Evolutionary conservation across 306 rosid genomes (phyloP).

Genomic region (Pyrus betulifolia): DNA sequence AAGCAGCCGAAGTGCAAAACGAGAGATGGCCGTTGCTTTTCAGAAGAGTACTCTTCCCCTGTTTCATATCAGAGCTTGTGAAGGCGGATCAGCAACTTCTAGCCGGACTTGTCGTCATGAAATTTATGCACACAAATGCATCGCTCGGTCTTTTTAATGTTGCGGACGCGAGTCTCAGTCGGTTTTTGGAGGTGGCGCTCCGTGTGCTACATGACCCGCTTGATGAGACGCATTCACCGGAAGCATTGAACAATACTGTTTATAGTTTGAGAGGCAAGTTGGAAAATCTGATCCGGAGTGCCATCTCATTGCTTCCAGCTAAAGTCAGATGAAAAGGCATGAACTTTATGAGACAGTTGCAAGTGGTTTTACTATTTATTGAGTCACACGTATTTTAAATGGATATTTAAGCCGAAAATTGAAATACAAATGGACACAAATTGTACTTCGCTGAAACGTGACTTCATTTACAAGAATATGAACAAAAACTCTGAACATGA

Average conservation of each 20-base stretch:
- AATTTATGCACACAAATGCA: slow-evolving; percentile 66
- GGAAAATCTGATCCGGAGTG: slow-evolving; percentile 41
- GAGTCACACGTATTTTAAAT: no score
- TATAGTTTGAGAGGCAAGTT: slow-evolving; percentile 45
- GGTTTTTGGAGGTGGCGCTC: slow-evolving; percentile 71
- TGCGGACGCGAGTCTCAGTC: slow-evolving; percentile 52
- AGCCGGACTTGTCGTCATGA: slow-evolving; percentile 73
- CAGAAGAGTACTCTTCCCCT: slow-evolving; percentile 54
- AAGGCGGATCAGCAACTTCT: slow-evolving; percentile 80
- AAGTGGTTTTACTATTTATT: no score
- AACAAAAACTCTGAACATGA: no score
- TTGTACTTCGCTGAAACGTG: no score
- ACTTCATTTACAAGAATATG: no score
- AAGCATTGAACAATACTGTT: slow-evolving; percentile 45
- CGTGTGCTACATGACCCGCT: slow-evolving; percentile 25
- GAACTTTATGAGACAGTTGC: neutral
- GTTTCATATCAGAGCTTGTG: slow-evolving; percentile 70
- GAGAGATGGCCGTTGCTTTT: slow-evolving; percentile 36
- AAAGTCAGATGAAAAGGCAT: slow-evolving; percentile 3
- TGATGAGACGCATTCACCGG: slow-evolving; percentile 28
- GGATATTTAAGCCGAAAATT: no score
- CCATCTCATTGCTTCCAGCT: slow-evolving; percentile 31
- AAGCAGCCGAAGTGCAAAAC: slow-evolving; percentile 33
- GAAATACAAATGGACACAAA: no score
- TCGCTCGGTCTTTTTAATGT: slow-evolving; percentile 64